Conservation (phyloP, 306 rosid species). For the Begonia loranthoides region DNA sequence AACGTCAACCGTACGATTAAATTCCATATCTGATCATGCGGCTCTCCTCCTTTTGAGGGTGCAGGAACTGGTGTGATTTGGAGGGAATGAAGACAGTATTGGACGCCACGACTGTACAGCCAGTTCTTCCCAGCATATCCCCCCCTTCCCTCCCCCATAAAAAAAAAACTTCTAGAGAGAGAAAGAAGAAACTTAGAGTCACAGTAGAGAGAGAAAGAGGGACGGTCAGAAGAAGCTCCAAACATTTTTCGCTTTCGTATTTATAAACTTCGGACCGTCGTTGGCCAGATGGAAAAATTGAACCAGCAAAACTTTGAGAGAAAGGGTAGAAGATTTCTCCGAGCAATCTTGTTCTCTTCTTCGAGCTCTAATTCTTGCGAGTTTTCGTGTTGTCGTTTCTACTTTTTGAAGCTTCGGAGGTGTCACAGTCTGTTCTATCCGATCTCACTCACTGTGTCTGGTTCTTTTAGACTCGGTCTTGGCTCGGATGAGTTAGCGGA, state of each 20-base stretch:
- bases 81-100: too few species aligned
- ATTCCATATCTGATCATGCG: too few species aligned
- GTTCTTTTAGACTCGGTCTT: conserved; percentile 21
- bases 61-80: too few species aligned
- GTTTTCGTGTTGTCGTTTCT: neutral
- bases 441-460: conserved; percentile 42
- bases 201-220: conserved; percentile 29
- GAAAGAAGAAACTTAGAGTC: conserved; percentile 19
- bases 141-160: conserved; percentile 13
- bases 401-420: conserved; percentile 28
- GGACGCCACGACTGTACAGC: conserved; percentile 54
- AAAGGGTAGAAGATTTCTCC: conserved; percentile 4
- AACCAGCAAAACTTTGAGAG: conserved; percentile 1
- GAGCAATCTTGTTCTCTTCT: conserved; percentile 13
- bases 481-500: conserved; percentile 76
- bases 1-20: too few species aligned
- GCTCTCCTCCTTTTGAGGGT: too few species aligned
- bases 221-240: conserved; percentile 22
- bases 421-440: conserved; percentile 16
- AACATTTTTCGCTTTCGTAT: conserved; percentile 14
- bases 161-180: conserved; percentile 16
- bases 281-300: conserved; percentile 10
- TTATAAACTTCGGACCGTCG: conserved; percentile 21
- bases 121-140: conserved; percentile 25
- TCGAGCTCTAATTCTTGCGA: conserved; percentile 28